Conservation (phyloP, 208 protist genomes). For the Angomonas desouzai region DNA sequence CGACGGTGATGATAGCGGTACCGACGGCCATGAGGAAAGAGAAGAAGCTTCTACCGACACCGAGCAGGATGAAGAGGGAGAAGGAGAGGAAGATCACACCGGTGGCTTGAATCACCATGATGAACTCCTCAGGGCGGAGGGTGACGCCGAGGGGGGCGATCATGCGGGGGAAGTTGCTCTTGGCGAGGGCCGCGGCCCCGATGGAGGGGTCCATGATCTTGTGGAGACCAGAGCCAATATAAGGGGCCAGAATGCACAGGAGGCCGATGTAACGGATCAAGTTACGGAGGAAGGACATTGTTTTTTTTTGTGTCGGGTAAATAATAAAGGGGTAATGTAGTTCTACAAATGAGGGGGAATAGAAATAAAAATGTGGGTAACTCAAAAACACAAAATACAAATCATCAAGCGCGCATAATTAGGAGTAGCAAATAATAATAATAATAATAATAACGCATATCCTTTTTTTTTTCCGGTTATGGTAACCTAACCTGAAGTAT, state of each 20-base stretch:
- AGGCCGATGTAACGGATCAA: slow-evolving; percentile 64
- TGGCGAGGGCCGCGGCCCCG: slow-evolving; percentile 40
- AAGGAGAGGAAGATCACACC: slow-evolving; percentile 63
- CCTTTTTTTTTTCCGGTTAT: too few relatives aligned
- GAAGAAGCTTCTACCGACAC: slow-evolving; percentile 78
- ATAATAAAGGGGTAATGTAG: neutral
- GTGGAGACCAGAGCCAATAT: slow-evolving; percentile 50
- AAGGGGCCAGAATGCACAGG: slow-evolving; percentile 43
- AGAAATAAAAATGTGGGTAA: slow-evolving; percentile 8
- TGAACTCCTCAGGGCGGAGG: slow-evolving; percentile 37
- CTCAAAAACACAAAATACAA: slow-evolving; percentile 15
- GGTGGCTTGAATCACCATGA: slow-evolving; percentile 41
- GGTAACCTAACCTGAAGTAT: too few relatives aligned
- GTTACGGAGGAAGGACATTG: slow-evolving; percentile 27
- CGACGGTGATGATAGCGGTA: slow-evolving; percentile 43
- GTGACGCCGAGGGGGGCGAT: slow-evolving; percentile 19
- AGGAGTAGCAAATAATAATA: too few relatives aligned
- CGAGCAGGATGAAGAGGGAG: slow-evolving; percentile 77
- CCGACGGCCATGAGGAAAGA: slow-evolving; percentile 57
- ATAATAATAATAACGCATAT: too few relatives aligned
- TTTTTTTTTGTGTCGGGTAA: neutral
- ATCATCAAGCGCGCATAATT: too few relatives aligned
- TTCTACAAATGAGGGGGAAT: slow-evolving; percentile 4
- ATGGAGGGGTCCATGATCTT: slow-evolving; percentile 43
- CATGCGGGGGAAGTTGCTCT: slow-evolving; percentile 67